Evolutionary conservation across 2,329 filamentous ascomycete species (phyloP).

Genomic region (Nemania serpens): DNA sequence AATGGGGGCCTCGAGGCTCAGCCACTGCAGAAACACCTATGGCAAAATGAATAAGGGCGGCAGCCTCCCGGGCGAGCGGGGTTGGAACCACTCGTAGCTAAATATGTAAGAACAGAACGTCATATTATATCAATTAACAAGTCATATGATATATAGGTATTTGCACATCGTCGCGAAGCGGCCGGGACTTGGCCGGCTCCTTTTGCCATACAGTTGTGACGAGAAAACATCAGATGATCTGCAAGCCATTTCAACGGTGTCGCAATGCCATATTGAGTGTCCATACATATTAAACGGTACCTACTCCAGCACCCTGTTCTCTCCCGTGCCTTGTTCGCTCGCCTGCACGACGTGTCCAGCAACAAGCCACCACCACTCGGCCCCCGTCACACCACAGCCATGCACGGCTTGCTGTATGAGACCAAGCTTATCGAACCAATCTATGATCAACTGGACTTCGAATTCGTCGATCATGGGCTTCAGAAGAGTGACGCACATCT

Average conservation of each 20-base stretch:
- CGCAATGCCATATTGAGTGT: not conserved
- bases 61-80: no score
- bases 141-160: no score
- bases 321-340: constrained; percentile 17
- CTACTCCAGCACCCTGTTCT: not conserved
- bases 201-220: no score
- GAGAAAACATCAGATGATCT: no score
- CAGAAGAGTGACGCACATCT: constrained; percentile 59
- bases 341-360: constrained; percentile 46
- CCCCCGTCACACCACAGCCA: constrained; percentile 51
- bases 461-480: constrained; percentile 65
- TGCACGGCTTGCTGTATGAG: constrained; percentile 51
- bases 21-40: no score
- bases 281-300: not conserved
- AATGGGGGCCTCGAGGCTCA: no score
- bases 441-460: constrained; percentile 62
- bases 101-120: no score
- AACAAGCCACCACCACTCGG: constrained; percentile 72
- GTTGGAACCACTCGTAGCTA: no score
- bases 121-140: no score
- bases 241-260: not conserved
- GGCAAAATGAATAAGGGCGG: no score
- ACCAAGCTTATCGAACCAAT: constrained; percentile 62
- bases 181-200: no score
- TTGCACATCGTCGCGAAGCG: no score